Conservation (phyloP, 2,329 filamentous ascomycete genomes). For the Nothopassalora personata region DNA sequence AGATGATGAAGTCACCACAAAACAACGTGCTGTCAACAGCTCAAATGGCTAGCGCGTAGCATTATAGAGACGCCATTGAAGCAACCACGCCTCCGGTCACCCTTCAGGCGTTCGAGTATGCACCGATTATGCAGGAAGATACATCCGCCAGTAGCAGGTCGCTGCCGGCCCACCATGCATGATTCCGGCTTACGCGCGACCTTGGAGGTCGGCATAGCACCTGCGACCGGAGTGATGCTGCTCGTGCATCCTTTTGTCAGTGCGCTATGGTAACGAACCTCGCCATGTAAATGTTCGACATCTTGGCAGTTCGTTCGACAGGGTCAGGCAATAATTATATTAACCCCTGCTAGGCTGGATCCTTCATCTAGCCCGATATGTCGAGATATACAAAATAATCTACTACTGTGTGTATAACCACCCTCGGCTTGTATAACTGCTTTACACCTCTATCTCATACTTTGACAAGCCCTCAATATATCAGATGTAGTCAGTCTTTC, state of each 20-base stretch:
- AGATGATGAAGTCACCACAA: neutral
- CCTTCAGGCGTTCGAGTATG: neutral
- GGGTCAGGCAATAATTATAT: too few species aligned
- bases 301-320: too few species aligned
- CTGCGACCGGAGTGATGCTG: neutral
- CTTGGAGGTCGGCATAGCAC: neutral
- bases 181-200: neutral
- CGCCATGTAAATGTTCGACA: too few species aligned
- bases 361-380: too few species aligned
- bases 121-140: neutral
- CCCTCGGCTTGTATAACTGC: too few species aligned
- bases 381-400: too few species aligned
- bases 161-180: neutral
- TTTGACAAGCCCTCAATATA: too few species aligned
- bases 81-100: neutral
- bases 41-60: neutral
- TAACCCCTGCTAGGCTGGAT: too few species aligned
- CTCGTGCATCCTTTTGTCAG: too few species aligned
- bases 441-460: too few species aligned
- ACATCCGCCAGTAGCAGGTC: neutral
- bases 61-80: neutral
- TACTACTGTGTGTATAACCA: too few species aligned
- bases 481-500: too few species aligned
- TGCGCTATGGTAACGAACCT: neutral
- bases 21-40: neutral